Base-by-base conservation (phyloP, 352 stramenopile genomes). In the Phytophthora quininea region DNA sequence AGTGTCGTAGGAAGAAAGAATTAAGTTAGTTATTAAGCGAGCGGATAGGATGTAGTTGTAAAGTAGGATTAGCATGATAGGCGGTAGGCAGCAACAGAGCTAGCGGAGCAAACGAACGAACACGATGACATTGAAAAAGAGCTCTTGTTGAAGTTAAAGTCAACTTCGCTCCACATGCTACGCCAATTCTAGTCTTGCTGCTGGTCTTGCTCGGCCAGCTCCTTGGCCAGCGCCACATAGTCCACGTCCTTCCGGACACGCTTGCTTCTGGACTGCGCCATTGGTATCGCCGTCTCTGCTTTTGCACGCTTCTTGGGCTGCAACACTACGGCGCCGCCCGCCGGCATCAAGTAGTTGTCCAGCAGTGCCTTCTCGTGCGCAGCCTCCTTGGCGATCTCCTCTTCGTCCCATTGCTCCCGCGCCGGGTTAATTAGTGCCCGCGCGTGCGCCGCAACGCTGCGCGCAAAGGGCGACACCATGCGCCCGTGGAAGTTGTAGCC, bases 401-500 rank as follows among this genome's bases (percentile, higher is more conserved):
- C 48, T 8, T 83, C 71, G 58, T 85, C 62, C 78, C 82, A 90
- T 7, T 30, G 58, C 56, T 86, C 76, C 15, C 71, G 67, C 15
- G 84, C 73, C 9, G 82, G 84, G 47, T 77, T 76, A 15, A 83
- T 69, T 11, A 93, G 71, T 40, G 82, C 84, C 3, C 84, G 84
- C 12, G 84, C 72, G 40, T 95, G 85, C 0, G 85, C 84, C 4
- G 86, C 85, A 6, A 95, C 84, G 46, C 83, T 95, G 38, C 87
- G 79, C 8, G 86, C 88, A 43, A 96, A 94, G 15, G 85, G 81
- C 9, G 87, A 95, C 8, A 93, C 77, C 68, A 96, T 85, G 29
- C 84, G 87, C 3, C 84, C 87, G 53, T 96, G 80, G 50, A 93
- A 92, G 49, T 95, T 96, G 76, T 96, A 96, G 62, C 89, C 89